A percentile compares a stretch with the other conserved stretches of the same genome.
Conservation (phyloP, 768 basidiomycete species). For the Naganishia vishniacii region DNA sequence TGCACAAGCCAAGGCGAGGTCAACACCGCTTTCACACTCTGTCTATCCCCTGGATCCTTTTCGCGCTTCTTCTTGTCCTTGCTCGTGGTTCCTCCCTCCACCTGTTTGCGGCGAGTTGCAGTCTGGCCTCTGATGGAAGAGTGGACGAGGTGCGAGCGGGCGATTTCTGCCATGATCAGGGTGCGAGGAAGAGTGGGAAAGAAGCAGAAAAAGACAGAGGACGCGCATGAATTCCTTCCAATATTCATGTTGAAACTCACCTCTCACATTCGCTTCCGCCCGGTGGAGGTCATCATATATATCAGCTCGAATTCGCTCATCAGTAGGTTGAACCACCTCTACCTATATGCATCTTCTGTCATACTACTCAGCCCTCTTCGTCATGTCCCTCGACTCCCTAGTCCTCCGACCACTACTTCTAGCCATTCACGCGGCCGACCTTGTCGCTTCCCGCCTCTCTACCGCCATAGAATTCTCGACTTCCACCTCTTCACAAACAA, state of each 20-base stretch:
- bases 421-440: conserved; percentile 12
- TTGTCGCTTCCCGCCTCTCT: background rate
- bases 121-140: conserved; percentile 27
- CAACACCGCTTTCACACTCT: conserved; percentile 22
- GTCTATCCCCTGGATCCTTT: conserved; percentile 1
- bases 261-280: too few relatives aligned
- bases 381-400: conserved; percentile 13
- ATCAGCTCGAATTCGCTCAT: background rate
- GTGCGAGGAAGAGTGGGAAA: too few relatives aligned
- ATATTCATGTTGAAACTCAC: too few relatives aligned
- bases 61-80: conserved; percentile 18
- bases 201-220: background rate
- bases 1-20: conserved; percentile 12
- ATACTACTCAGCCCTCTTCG: too few relatives aligned
- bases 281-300: background rate
- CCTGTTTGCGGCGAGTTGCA: conserved; percentile 3
- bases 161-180: background rate
- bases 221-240: background rate
- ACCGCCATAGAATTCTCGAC: background rate
- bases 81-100: background rate
- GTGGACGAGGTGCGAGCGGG: conserved; percentile 20
- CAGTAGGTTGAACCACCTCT: too few relatives aligned
- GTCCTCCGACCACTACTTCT: conserved; percentile 5
- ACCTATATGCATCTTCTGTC: too few relatives aligned
- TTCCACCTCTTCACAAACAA: too few relatives aligned